Base-by-base conservation (phyloP, 75 land plant genomes). In the Sequoia sempervirens region DNA sequence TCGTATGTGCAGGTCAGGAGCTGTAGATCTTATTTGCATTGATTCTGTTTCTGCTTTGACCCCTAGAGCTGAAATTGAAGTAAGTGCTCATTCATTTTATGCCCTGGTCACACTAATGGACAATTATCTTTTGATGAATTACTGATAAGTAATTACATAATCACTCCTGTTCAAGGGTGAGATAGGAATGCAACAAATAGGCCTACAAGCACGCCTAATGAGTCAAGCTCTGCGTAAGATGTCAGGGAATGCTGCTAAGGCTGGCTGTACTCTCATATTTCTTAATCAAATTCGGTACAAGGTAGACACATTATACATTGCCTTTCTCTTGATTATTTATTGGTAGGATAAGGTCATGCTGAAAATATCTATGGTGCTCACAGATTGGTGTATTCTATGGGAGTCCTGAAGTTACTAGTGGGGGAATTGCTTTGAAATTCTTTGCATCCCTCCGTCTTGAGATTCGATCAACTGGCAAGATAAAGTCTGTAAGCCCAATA, bases 1-100 rank as follows among this genome's bases (percentile, higher is more conserved):
- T 82, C 92, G 99, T 66, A 95, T 96, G 95, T 96, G 99, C 90
- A 92, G 99, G 89, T 96, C 99, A 87, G 99, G 99, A 84, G 99
- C 95, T 20, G 84, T 95, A 73, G 99, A 96, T 89, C 92, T 96
- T 26, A 96, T 96, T 30, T 93, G 95, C 84, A 88, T 96, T 75
- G 99, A 96, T 84, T 96, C 99, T 66, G 99, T 96, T 3, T 95
- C 99, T 72, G 99, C 99, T 84, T 90, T 96, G 11, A 95, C 99
- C 75, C 99, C 99, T 54, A 81, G 99, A 47, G 99, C 99, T 82
- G 99, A 96, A 89, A 95, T 96, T 84, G 99, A 96, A 87, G 98
- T 96, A 89, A 47, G 88, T 43, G 72, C 82, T 81, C 2, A 7
- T 43, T 20, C 23, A 14, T 81, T 58, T 81, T 54, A 28, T 52